These are phyloP conservation scores for Dactylellina sp. DNA, from an alignment of 2,329 filamentous ascomycete species.

Conservation along the genomic window DNA sequence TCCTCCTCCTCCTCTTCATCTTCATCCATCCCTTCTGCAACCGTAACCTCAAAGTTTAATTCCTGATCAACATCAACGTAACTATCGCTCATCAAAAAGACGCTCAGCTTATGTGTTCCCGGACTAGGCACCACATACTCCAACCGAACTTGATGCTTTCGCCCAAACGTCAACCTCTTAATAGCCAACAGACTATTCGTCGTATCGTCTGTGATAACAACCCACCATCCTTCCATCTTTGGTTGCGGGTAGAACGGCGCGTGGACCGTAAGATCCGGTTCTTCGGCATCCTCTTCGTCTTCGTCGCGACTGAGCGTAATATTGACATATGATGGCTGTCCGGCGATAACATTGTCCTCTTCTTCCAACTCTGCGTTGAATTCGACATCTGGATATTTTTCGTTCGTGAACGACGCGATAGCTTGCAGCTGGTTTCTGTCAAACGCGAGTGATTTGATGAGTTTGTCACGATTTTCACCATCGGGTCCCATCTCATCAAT, in stretches of 20 bases:
- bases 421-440: conserved; percentile 84
- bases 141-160: conserved; percentile 79
- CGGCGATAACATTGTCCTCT: conserved; percentile 80
- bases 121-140: conserved; percentile 88
- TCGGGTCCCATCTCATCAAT: conserved; percentile 99
- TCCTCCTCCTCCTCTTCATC: conserved; percentile 87
- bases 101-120: conserved; percentile 86
- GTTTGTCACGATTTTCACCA: conserved; percentile 79
- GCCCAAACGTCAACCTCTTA: conserved; percentile 89
- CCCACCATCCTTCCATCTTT: conserved; percentile 99
- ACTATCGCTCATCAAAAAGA: conserved; percentile 96
- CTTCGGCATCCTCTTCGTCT: conserved; percentile 77
- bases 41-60: conserved; percentile 84
- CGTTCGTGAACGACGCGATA: conserved; percentile 94
- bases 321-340: conserved; percentile 82
- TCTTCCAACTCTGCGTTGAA: conserved; percentile 89
- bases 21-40: conserved; percentile 93
- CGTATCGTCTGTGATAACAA: conserved; percentile 92
- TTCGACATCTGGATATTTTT: conserved; percentile 94
- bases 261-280: conserved; percentile 85
- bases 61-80: conserved; percentile 98
- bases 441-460: conserved; percentile 82
- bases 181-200: conserved; percentile 89
- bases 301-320: conserved; percentile 87
- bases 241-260: conserved; percentile 91